Base-by-base conservation (phyloP, 768 basidiomycete genomes). In the Auriscalpium microsporum region DNA sequence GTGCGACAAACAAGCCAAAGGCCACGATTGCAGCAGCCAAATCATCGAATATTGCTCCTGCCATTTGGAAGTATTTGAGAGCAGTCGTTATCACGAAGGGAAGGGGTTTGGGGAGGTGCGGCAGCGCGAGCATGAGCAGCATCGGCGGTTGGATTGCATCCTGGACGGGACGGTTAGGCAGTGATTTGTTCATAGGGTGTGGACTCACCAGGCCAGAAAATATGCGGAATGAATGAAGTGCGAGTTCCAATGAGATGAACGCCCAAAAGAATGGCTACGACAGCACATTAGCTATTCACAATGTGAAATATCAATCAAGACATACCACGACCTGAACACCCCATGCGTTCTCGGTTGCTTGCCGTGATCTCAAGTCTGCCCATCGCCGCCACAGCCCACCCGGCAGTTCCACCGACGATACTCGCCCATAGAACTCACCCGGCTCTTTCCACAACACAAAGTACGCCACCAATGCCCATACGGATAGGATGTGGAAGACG, bases 261-360 rank as follows among this genome's bases (percentile, higher is more conserved):
- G 80, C 84, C 86, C 86, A 90, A 67, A 91, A 87, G 72, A 92
- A 87, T 1, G 87, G 83, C 88, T 90, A 38, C 17, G 45, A 28
- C 28, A 4, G 28, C 28, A 7, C 28, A 28, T 28, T 28, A 28
- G 28, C 2, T 3, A 7, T 7, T 28, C 5, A 28, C 7, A 7
- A 28, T 28, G 28, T 4, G 5, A 28, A 28, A 4, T 2, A 28
- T 28, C 28, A 28, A 28, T 28, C 28, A 10, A 48, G 9, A 73
- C 83, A 58, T 62, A 87, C 86, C 69, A 84, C 74, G 45, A 76
- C 62, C 59, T 82, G 81, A 10, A 88, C 75, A 8, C 74, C 73
- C 76, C 76, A 75, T 61, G 63, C 52, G 37, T 42, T 46, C 46
- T 48, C 66, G 35, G 73, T 71, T 16, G 58, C 67, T 47, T 76